Percentiles rank a stretch among this genome's conserved stretches.
phyloP scores from a whole-genome alignment of 108 stramenopile genomes.

The Cyclotella baltica region DNA sequence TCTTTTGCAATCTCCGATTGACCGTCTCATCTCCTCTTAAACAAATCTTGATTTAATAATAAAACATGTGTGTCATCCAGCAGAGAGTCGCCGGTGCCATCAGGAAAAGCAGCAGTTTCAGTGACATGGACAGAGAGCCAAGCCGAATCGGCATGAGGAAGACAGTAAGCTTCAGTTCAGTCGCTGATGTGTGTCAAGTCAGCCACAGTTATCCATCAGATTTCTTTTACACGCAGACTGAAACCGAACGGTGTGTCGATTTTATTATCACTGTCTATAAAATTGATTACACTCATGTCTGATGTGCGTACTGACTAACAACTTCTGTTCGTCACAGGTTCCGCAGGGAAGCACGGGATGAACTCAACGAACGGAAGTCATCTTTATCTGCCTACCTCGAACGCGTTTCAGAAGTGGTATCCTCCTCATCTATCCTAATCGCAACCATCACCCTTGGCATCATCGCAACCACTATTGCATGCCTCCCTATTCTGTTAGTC shows the following conservation, averaged over 20 bases:
- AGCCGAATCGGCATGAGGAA: background rate
- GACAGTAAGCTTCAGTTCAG: slow-evolving; percentile 14
- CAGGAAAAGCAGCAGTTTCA: slow-evolving; percentile 13
- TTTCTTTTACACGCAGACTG: slow-evolving; percentile 18
- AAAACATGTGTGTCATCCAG: background rate
- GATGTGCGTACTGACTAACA: background rate
- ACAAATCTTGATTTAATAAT: too few species aligned
- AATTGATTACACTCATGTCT: background rate
- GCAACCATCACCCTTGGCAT: background rate
- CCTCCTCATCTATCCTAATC: background rate
- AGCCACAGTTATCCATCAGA: slow-evolving; percentile 15
- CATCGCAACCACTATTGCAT: slow-evolving; percentile 14
- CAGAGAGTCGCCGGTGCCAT: background rate
- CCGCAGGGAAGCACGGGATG: slow-evolving; percentile 19
- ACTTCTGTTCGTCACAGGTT: background rate
- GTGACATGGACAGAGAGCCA: background rate
- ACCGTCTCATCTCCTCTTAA: too few species aligned
- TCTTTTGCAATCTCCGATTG: too few species aligned
- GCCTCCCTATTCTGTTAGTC: slow-evolving; percentile 14
- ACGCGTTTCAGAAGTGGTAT: background rate
- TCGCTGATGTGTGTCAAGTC: background rate
- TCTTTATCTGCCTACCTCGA: background rate
- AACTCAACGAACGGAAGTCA: slow-evolving; percentile 5
- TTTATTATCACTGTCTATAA: too few species aligned
- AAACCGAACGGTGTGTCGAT: slow-evolving; percentile 15